A percentile compares a stretch with the other conserved stretches of the same genome.
These are phyloP conservation scores for Leucaena leucocephala DNA, from an alignment of 306 rosid species.

Conservation along the genomic window DNA sequence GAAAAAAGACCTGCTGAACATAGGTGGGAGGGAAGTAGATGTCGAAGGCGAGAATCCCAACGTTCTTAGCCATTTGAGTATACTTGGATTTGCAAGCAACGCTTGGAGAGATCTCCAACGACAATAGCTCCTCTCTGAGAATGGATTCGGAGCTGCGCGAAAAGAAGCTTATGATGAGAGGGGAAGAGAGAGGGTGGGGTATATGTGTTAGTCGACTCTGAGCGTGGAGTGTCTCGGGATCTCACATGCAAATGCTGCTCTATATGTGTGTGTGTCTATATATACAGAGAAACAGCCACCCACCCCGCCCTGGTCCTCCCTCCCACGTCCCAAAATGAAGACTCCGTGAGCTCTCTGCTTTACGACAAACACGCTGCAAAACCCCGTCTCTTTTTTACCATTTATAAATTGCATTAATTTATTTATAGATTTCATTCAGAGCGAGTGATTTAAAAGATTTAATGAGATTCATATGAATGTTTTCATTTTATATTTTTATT, in stretches of 20 bases:
- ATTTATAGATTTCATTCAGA: too few species aligned
- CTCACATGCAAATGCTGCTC: slow-evolving; percentile 34
- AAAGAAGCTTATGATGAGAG: not conserved
- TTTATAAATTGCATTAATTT: too few species aligned
- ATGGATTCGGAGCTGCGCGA: slow-evolving; percentile 16
- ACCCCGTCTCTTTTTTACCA: not conserved
- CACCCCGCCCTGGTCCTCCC: not conserved
- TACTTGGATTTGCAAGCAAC: not conserved
- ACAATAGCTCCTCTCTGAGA: not conserved
- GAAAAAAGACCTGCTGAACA: slow-evolving; percentile 74
- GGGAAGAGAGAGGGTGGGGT: not conserved
- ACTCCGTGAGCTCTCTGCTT: slow-evolving; percentile 21
- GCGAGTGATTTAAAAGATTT: too few species aligned
- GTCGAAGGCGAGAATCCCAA: slow-evolving; percentile 91
- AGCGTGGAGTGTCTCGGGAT: not conserved
- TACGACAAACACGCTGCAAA: not conserved
- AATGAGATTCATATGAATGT: not conserved
- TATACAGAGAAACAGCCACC: not conserved
- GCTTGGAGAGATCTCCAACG: slow-evolving; percentile 1
- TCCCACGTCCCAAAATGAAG: slow-evolving; percentile 7
- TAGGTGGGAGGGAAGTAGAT: slow-evolving; percentile 90
- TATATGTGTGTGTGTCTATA: not conserved
- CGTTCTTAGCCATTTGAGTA: slow-evolving; percentile 74
- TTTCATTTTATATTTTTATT: too few species aligned
- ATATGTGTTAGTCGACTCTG: not conserved